Evolutionary conservation across 2,329 filamentous ascomycete genomes (phyloP), one percentile per base, ranked within the genome.

Genomic region (Calonectria pseudoreteaudii): DNA sequence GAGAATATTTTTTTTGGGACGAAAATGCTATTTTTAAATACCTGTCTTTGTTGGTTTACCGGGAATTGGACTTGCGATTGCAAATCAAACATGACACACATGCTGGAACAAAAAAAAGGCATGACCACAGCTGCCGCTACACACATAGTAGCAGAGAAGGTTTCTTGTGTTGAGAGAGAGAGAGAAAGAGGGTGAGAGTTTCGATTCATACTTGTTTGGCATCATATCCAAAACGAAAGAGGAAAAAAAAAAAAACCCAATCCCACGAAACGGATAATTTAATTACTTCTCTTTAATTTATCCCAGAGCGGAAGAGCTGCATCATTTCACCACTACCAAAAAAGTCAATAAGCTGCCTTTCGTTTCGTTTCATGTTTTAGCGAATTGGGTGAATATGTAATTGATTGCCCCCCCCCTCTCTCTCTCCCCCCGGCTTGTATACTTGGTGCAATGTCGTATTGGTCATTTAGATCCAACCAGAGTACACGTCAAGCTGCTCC

Each of bases 401-500:
- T 41, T 69, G 13, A 34, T 31, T 62, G 36, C 66, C 23, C 66
- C 30, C 60, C 36, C 44, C 3, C 41, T 8, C 8, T 31, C 8
- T 31, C 30, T 8, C 30, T n/a, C n/a, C n/a, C n/a, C n/a, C n/a
- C n/a, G n/a, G n/a, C n/a, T 11, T 18, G n/a, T 53, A n/a, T 38
- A 52, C 23, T 44, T 47, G 16, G 31, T 23, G 34, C 23, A 23
- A 60, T 60, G 56, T 36, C 31, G 23, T 60, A 28, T 34, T 60
- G 44, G 20, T 30, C 28, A 18, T n/a, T 72, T 58, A 84, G 68
- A 88, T 74, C 88, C 88, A 90, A 5, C 84, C 85, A 1, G 83
- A 79, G 75, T 89, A 90, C 18, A 84, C 79, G 20, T 82, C 80
- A 70, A 86, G 74, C 60, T 84, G 82, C 81, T 92, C 90, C 44